Conservation (phyloP, 1,284 basidiomycete species). For the Austroboletus niveus region DNA sequence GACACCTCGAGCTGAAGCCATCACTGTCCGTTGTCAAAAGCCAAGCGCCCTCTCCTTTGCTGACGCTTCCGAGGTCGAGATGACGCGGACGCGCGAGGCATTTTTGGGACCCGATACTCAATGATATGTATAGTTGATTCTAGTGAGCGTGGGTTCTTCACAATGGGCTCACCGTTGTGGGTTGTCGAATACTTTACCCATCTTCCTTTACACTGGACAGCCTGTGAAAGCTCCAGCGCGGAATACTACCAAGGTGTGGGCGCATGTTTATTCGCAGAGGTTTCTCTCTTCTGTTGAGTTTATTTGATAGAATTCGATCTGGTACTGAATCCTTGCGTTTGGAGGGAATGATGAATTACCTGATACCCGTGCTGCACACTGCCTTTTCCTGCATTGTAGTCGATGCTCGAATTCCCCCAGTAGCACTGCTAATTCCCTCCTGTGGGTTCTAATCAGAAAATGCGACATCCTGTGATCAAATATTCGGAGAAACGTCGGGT, state of each 20-base stretch:
- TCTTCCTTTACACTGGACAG: too few relatives aligned
- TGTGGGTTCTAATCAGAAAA: constrained; percentile 2
- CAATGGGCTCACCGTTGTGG: too few relatives aligned
- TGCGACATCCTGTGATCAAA: not conserved
- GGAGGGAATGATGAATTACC: constrained; percentile 7
- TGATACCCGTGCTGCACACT: not conserved
- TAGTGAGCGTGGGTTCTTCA: too few relatives aligned
- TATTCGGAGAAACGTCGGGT: too few relatives aligned
- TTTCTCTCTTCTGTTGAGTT: too few relatives aligned
- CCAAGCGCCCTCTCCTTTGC: constrained; percentile 53
- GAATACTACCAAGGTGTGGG: too few relatives aligned
- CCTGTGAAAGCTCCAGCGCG: too few relatives aligned
- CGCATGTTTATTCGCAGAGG: too few relatives aligned
- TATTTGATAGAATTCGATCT: too few relatives aligned
- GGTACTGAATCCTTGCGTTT: too few relatives aligned
- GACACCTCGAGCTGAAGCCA: constrained; percentile 26
- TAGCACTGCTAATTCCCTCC: not conserved
- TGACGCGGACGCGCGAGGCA: constrained; percentile 15
- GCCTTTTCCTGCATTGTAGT: constrained; percentile 7
- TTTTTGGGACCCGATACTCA: not conserved
- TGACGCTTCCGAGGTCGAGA: constrained; percentile 32
- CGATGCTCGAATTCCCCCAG: not conserved
- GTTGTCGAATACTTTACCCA: too few relatives aligned
- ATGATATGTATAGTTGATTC: too few relatives aligned
- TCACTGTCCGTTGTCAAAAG: constrained; percentile 47